Base-by-base conservation (phyloP, 2,329 filamentous ascomycete genomes). In the Xylaria sp. region DNA sequence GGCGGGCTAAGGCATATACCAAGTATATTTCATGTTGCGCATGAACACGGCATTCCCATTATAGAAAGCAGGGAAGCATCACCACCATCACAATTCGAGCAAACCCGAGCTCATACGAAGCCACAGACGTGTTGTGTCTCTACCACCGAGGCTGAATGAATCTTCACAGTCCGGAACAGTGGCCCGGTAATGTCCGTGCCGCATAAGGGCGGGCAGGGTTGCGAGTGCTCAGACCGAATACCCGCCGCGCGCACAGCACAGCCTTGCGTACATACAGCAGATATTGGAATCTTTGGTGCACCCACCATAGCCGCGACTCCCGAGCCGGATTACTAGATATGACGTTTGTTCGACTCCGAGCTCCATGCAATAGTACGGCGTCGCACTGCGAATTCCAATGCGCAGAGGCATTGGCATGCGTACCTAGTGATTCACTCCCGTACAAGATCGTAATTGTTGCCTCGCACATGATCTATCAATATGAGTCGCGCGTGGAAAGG, bases 241-340 rank as follows among this genome's bases (percentile, higher is more conserved):
- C 54, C n/a, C n/a, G n/a, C n/a, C n/a, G n/a, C n/a, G 50, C 23
- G 37, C 45, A 37, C 35, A 54, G 45, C 35, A 54, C 49, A 58
- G 54, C 60, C 50, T 62, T 58, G 31, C 31, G 35, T 47, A 12
- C 17, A 42, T n/a, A n/a, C n/a, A n/a, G n/a, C n/a, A n/a, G n/a
- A n/a, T n/a, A n/a, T n/a, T n/a, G n/a, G n/a, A n/a, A n/a, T n/a
- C n/a, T n/a, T n/a, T n/a, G n/a, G n/a, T 58, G 21, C 21, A 35
- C 38, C 2, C 17, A 42, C 12, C 8, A 21, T 38, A 12, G 17
- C 15, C 28, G 19, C 31, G 25, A 31, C 37, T 21, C 23, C 12
- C 45, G 15, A 23, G 28, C 6, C 3, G 9, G 15, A 46, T 9
- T 47, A 60, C 49, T 46, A 33, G 28, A 28, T 50, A 45, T 31